Evolutionary conservation across 176 grass and related monocot species (phyloP).

Genomic region (Urochloa ruziziensis): DNA sequence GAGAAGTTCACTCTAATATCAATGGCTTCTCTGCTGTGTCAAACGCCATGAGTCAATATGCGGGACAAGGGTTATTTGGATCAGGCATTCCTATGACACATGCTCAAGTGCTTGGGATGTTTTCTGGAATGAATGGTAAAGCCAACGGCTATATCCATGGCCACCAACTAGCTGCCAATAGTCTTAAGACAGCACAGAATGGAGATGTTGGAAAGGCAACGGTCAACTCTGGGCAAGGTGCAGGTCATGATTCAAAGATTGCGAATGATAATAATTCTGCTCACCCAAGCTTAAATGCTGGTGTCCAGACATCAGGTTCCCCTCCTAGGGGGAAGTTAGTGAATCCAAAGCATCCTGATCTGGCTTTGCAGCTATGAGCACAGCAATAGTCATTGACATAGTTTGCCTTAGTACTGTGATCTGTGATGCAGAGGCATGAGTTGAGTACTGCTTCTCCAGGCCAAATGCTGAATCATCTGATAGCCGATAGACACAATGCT

Average conservation of each 20-base stretch:
- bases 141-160: constrained; percentile 42
- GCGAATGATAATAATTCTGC: neutral
- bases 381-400: constrained; percentile 33
- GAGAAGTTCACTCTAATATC: constrained; percentile 26
- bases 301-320: constrained; percentile 37
- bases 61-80: constrained; percentile 41
- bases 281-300: constrained; percentile 37
- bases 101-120: constrained; percentile 45
- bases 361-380: constrained; percentile 65
- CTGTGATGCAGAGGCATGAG: constrained; percentile 2
- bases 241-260: constrained; percentile 16
- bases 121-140: constrained; percentile 48
- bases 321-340: constrained; percentile 26
- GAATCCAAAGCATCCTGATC: constrained; percentile 54
- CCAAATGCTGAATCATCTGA: constrained; percentile 1
- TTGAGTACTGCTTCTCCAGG: constrained; percentile 13
- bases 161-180: constrained; percentile 6
- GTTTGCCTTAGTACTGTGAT: constrained; percentile 13
- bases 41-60: constrained; percentile 24
- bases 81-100: constrained; percentile 47
- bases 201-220: constrained; percentile 25
- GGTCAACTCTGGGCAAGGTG: constrained; percentile 14
- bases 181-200: constrained; percentile 25
- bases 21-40: constrained; percentile 32
- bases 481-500: neutral